These are phyloP conservation scores for Podospora appendiculata DNA, from an alignment of 495 filamentous ascomycete species.

Conservation along the genomic window DNA sequence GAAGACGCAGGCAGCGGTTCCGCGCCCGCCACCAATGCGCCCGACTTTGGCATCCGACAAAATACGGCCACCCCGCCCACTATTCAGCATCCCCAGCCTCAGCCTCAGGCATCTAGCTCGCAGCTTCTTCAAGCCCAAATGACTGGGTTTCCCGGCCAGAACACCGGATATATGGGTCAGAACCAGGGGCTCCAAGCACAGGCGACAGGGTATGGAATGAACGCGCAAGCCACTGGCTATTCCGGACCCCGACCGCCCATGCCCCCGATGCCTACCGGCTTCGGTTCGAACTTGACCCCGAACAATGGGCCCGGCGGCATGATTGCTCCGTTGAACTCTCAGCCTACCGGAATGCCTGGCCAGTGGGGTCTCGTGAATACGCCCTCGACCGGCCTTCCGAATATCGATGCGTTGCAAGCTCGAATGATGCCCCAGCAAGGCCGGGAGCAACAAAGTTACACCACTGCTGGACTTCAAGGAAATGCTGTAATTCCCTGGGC, in stretches of 20 bases:
- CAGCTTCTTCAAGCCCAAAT: constrained; percentile 69
- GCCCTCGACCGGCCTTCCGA: constrained; percentile 80
- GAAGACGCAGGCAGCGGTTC: constrained; percentile 53
- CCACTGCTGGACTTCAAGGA: constrained; percentile 78
- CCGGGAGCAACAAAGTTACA: constrained; percentile 77
- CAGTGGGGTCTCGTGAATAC: constrained; percentile 98
- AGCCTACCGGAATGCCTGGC: constrained; percentile 92
- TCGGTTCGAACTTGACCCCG: constrained; percentile 58
- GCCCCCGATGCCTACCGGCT: constrained; percentile 91
- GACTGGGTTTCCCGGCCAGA: constrained; percentile 61
- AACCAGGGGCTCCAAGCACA: constrained; percentile 48
- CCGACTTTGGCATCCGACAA: constrained; percentile 63
- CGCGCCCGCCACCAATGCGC: constrained; percentile 56
- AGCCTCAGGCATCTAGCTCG: constrained; percentile 70
- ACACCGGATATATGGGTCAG: constrained; percentile 35
- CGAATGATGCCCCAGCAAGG: constrained; percentile 98
- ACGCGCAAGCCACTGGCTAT: constrained; percentile 53
- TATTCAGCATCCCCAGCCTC: constrained; percentile 82
- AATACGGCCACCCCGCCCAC: constrained; percentile 60
- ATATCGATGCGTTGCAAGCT: constrained; percentile 86
- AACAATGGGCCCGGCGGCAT: constrained; percentile 43
- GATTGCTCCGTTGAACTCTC: constrained; percentile 65
- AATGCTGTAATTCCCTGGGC: constrained; percentile 98
- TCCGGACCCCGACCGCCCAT: constrained; percentile 79
- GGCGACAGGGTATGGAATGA: constrained; percentile 45